phyloP scores from a whole-genome alignment of 768 basidiomycete species.

The Suillus cothurnatus region DNA sequence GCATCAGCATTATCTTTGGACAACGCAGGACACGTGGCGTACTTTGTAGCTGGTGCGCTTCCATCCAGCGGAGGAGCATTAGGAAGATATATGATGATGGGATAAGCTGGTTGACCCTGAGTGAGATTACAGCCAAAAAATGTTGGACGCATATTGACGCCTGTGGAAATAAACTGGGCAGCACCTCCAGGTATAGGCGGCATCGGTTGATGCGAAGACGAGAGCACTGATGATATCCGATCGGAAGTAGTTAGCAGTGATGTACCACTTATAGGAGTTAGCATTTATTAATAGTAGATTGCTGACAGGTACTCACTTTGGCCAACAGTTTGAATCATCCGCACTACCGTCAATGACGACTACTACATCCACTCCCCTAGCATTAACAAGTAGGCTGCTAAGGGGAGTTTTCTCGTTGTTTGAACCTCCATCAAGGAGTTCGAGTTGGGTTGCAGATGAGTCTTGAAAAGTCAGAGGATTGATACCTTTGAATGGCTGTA shows the following conservation, averaged over 20 bases:
- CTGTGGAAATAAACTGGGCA: constrained; percentile 55
- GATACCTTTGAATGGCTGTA: constrained; percentile 54
- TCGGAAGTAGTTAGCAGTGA: constrained; percentile 45
- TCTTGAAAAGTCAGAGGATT: constrained; percentile 54
- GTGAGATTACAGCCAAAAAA: constrained; percentile 78
- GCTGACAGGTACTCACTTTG: constrained; percentile 50
- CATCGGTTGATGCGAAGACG: constrained; percentile 57
- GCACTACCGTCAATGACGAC: constrained; percentile 72
- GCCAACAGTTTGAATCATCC: constrained; percentile 62
- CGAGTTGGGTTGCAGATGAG: constrained; percentile 50
- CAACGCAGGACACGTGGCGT: constrained; percentile 19
- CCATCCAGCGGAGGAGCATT: constrained; percentile 73
- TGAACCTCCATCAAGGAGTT: constrained; percentile 72
- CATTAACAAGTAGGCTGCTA: constrained; percentile 69
- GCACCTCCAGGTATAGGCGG: constrained; percentile 61
- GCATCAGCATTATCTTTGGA: constrained; percentile 13
- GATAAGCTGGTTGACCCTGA: constrained; percentile 53
- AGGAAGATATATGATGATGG: constrained; percentile 74
- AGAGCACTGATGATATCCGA: constrained; percentile 47
- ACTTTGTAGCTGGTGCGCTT: constrained; percentile 68
- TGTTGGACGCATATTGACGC: constrained; percentile 67
- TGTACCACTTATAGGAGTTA: constrained; percentile 47
- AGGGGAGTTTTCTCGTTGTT: constrained; percentile 74
- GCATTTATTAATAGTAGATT: neutral
- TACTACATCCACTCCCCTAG: constrained; percentile 71